Conservation (phyloP, 2,329 filamentous ascomycete genomes). For the Cladosporium austrohemisphaericum region DNA sequence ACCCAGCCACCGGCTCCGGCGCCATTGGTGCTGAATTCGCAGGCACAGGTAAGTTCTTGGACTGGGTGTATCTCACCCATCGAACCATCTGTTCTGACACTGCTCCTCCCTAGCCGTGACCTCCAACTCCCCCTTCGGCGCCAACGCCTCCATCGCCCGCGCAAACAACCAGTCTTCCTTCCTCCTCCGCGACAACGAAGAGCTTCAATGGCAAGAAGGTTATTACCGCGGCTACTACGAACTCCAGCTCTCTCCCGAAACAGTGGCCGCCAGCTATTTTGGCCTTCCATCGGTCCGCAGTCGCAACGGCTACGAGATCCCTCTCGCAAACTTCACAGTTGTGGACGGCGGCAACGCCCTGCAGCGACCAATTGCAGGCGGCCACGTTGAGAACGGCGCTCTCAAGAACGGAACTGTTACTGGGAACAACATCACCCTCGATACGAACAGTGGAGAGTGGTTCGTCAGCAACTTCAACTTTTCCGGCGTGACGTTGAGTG, state of each 20-base stretch:
- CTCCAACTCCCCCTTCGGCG: slow-evolving; percentile 52
- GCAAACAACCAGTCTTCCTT: slow-evolving; percentile 46
- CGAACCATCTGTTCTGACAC: too few relatives aligned
- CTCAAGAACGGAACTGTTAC: slow-evolving; percentile 41
- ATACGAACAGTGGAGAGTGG: slow-evolving; percentile 24
- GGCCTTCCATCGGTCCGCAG: slow-evolving; percentile 57
- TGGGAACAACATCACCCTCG: slow-evolving; percentile 25
- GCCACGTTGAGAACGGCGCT: slow-evolving; percentile 52
- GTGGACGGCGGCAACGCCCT: slow-evolving; percentile 56
- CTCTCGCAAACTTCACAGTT: slow-evolving; percentile 66
- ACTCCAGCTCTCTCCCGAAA: slow-evolving; percentile 53
- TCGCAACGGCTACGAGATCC: slow-evolving; percentile 59
- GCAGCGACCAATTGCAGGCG: slow-evolving; percentile 45
- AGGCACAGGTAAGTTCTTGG: slow-evolving; percentile 48
- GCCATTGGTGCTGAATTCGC: slow-evolving; percentile 49
- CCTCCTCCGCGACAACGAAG: slow-evolving; percentile 49
- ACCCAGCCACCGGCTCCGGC: slow-evolving; percentile 37
- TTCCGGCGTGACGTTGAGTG: slow-evolving; percentile 6
- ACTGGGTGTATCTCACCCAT: too few relatives aligned
- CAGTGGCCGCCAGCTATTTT: slow-evolving; percentile 59
- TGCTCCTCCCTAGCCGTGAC: slow-evolving; percentile 55
- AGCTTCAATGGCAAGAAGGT: slow-evolving; percentile 65
- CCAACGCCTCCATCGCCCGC: slow-evolving; percentile 49
- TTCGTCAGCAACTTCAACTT: slow-evolving; percentile 17
- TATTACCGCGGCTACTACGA: slow-evolving; percentile 71